Conservation (phyloP, 257 asterid genomes). For the Haberlea rhodopensis region DNA sequence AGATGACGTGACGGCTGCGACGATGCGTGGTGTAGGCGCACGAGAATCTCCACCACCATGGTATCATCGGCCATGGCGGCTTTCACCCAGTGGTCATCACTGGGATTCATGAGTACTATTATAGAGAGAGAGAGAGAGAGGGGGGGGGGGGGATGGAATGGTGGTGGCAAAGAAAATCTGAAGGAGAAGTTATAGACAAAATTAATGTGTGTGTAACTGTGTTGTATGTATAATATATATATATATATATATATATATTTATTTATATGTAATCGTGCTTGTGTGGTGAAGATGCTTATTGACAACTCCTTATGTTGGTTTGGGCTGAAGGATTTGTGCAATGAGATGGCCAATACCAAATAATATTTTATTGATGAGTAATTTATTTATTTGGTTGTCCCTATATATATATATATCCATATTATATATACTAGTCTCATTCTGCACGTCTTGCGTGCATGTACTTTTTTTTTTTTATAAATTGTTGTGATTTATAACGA, state of each 20-base stretch:
- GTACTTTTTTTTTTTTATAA: no score
- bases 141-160: conserved; percentile 29
- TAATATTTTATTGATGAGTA: no score
- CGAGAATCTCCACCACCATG: conserved; percentile 2
- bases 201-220: neutral
- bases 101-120: neutral
- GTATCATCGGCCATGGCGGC: conserved; percentile 7
- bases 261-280: conserved; percentile 18
- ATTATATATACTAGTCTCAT: no score
- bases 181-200: conserved; percentile 25
- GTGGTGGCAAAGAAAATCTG: conserved; percentile 61
- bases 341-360: no score
- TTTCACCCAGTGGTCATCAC: neutral
- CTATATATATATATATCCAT: no score
- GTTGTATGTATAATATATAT: neutral
- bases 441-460: no score
- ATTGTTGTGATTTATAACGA: no score
- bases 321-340: neutral
- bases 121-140: conserved; percentile 6
- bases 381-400: no score
- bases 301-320: conserved; percentile 27
- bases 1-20: conserved; percentile 10
- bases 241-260: no score
- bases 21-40: neutral
- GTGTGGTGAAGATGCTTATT: conserved; percentile 40